These are phyloP conservation scores for Diaporthe aspalathi DNA, from an alignment of 2,329 filamentous ascomycete species.

Conservation along the genomic window DNA sequence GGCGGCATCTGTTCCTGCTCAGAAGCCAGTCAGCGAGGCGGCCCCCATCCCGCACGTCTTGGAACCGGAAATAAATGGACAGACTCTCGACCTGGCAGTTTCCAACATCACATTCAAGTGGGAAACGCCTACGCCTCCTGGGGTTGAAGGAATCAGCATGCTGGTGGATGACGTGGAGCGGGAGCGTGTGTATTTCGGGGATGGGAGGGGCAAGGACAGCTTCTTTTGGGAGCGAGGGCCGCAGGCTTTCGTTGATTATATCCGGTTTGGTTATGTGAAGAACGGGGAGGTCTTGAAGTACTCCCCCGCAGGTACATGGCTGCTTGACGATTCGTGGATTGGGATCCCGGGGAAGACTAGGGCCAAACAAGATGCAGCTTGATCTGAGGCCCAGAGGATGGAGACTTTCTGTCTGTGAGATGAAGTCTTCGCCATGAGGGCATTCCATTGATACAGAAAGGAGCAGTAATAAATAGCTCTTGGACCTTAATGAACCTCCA, in stretches of 20 bases:
- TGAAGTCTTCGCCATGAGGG: neutral
- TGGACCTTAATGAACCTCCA: rapidly evolving
- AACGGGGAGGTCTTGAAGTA: slow-evolving; percentile 34
- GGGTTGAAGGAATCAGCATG: slow-evolving; percentile 81
- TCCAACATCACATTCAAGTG: slow-evolving; percentile 69
- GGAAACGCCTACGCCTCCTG: slow-evolving; percentile 57
- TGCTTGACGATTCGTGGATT: slow-evolving; percentile 38
- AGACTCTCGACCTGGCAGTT: slow-evolving; percentile 88
- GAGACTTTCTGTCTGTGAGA: rapidly evolving
- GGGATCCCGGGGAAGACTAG: neutral
- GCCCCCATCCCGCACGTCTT: slow-evolving; percentile 17
- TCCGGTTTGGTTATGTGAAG: slow-evolving; percentile 40
- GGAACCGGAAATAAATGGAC: slow-evolving; percentile 57
- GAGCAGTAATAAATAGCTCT: rapidly evolving
- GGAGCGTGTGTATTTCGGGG: slow-evolving; percentile 74
- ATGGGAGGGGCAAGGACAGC: slow-evolving; percentile 3
- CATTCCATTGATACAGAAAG: neutral
- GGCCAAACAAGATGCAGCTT: neutral
- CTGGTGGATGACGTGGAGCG: slow-evolving; percentile 89
- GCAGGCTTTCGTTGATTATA: slow-evolving; percentile 41
- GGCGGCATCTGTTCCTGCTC: neutral
- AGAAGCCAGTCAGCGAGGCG: neutral
- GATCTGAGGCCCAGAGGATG: too few relatives aligned
- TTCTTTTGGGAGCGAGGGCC: slow-evolving; percentile 40
- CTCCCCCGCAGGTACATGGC: slow-evolving; percentile 38